Base-by-base conservation (phyloP, 164 flowering plant genomes). In the Aristolochia contorta region DNA sequence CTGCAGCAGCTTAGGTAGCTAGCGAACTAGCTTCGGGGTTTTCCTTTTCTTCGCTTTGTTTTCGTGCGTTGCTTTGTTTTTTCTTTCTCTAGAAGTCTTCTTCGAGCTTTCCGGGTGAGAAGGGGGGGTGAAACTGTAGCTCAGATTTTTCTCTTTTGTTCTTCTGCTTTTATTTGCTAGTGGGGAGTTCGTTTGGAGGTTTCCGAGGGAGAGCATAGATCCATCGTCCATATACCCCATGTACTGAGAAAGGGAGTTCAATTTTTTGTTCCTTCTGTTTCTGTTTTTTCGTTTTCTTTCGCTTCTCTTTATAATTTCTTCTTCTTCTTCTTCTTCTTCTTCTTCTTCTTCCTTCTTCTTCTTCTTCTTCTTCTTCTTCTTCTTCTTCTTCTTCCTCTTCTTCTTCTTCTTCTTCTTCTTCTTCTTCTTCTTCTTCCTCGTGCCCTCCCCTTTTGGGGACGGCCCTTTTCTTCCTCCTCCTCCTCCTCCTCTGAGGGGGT, bases 41-140 rank as follows among this genome's bases (percentile, higher is more conserved):
- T 19, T 27, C 56, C 25, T 53, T 23, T 21, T 16, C 16, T 53
- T 53, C 9, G 56, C 25, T 53, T 53, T 53, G 56, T 27, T 53
- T 16, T 53, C n/a, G 54, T 51, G 24, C 23, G 24, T 24, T 19
- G 54, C 10, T 51, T 51, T 51, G 22, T 19, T 19, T 51, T 51
- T 51, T 50, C 19, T 50, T 20, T 23, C 22, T 20, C 15, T 20
- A 12, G 54, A 0, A 16, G 12, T n/a, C n/a, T n/a, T n/a, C 55
- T 12, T 19, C 21, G 25, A 27, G 23, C 19, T 16, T 18, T 8
- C 25, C 15, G 56, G 14, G 56, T 23, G 30, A 23, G 8, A 53
- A n/a, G n/a, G 55, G 10, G n/a, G 30, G 2, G 56, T 23, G 30
- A 23, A 21, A 53, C 56, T 53, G 56, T 53, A 53, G 56, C 56